Percentiles rank a stretch among this genome's conserved stretches.
Conservation (phyloP, 768 basidiomycete species). For the Kwoniella dendrophila region DNA sequence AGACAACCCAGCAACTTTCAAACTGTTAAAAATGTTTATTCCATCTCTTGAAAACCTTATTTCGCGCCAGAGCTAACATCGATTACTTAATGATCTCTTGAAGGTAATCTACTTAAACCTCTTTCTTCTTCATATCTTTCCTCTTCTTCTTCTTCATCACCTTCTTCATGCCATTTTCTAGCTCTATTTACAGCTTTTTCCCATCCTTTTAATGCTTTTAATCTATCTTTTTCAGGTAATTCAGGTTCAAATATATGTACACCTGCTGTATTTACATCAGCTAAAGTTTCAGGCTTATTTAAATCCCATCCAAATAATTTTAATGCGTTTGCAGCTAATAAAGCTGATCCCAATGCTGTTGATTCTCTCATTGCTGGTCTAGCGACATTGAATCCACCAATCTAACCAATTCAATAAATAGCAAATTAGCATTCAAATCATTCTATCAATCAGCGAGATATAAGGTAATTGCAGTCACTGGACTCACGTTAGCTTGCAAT, state of each 20-base stretch:
- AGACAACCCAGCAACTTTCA: too few species aligned
- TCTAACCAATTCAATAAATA: slow-evolving; percentile 63
- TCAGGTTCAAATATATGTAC: slow-evolving; percentile 69
- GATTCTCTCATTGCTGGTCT: slow-evolving; percentile 97
- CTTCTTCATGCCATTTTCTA: slow-evolving; percentile 73
- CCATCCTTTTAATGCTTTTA: slow-evolving; percentile 78
- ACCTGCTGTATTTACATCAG: slow-evolving; percentile 83
- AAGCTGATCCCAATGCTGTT: slow-evolving; percentile 91
- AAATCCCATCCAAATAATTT: slow-evolving; percentile 91
- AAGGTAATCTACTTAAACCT: slow-evolving; percentile 20
- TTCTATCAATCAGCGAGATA: neutral
- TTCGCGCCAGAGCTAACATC: too few species aligned
- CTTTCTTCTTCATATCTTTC: slow-evolving; percentile 44
- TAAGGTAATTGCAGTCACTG: neutral
- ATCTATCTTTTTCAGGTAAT: slow-evolving; percentile 62
- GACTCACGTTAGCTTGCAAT: slow-evolving; percentile 54
- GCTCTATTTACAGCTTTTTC: slow-evolving; percentile 83
- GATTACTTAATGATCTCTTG: slow-evolving; percentile 1
- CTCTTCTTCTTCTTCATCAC: slow-evolving; percentile 54
- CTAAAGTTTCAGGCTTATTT: slow-evolving; percentile 74
- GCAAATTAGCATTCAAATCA: neutral
- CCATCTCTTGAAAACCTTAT: too few species aligned
- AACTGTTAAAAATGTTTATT: too few species aligned
- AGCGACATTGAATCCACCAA: slow-evolving; percentile 88
- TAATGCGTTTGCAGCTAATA: slow-evolving; percentile 88